These are phyloP conservation scores for Kuraishia ogatae DNA, from an alignment of 805 yeast genomes.

Conservation along the genomic window DNA sequence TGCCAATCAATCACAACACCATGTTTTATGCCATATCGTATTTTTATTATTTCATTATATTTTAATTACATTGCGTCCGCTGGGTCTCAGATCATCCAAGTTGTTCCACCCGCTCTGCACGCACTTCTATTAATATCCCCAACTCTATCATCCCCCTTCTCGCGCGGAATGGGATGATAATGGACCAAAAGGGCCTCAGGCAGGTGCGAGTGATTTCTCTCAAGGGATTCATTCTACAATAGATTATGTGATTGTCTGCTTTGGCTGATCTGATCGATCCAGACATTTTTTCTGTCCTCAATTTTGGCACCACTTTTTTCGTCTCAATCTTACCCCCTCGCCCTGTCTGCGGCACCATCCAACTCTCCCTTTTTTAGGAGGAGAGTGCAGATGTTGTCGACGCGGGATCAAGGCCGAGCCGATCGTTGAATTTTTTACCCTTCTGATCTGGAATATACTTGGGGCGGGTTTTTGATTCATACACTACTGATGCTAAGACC, in stretches of 20 bases:
- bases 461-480: neutral
- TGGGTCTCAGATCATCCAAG: neutral
- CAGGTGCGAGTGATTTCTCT: neutral
- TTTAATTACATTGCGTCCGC: neutral
- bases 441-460: neutral
- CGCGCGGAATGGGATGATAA: neutral
- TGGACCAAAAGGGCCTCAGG: neutral
- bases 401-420: constrained; percentile 1
- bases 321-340: neutral
- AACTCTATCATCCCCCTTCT: neutral
- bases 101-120: neutral
- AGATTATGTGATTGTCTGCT: too few species aligned
- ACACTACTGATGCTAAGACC: neutral
- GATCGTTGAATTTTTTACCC: neutral
- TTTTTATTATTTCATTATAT: neutral
- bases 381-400: neutral
- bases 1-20: constrained; percentile 3
- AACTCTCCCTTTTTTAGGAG: constrained; percentile 5
- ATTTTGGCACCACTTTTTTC: neutral
- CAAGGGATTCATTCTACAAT: neutral
- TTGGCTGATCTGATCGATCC: too few species aligned
- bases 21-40: neutral
- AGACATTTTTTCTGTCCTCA: too few species aligned
- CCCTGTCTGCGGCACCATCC: neutral
- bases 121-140: neutral